Evolutionary conservation across 2,329 filamentous ascomycete genomes (phyloP).

Genomic region (Capronia epimyces): DNA sequence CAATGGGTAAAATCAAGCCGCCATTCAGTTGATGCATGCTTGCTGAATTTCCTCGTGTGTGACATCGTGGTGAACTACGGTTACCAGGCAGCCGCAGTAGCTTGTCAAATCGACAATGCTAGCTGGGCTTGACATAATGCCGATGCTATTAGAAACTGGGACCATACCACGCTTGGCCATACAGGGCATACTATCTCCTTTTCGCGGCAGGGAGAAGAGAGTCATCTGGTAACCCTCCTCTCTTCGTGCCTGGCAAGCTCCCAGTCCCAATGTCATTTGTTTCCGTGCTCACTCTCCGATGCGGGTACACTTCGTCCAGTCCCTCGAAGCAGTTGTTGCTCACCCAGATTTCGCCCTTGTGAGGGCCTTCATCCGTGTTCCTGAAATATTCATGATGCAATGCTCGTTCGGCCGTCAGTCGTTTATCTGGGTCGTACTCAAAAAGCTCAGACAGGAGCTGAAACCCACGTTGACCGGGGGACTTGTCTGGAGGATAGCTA

Average conservation of each 20-base stretch:
- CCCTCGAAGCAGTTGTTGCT: constrained; percentile 87
- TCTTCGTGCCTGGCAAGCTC: constrained; percentile 84
- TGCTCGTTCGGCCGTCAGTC: constrained; percentile 80
- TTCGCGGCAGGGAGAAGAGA: constrained; percentile 24
- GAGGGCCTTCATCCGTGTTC: constrained; percentile 46
- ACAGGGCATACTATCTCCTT: constrained; percentile 21
- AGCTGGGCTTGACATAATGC: no score
- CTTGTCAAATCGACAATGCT: no score
- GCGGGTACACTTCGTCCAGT: constrained; percentile 79
- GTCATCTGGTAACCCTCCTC: constrained; percentile 80
- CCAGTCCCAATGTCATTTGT: constrained; percentile 92
- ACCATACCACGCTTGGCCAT: neutral
- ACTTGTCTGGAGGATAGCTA: constrained; percentile 49
- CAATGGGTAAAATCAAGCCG: neutral
- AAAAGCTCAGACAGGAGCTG: constrained; percentile 74
- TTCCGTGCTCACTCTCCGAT: constrained; percentile 83
- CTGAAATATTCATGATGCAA: constrained; percentile 87
- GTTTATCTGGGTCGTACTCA: constrained; percentile 86
- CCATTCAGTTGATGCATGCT: no score
- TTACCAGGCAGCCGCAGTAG: no score
- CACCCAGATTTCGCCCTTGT: constrained; percentile 41
- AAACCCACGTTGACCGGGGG: constrained; percentile 70
- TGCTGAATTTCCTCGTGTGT: no score
- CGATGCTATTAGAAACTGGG: no score
- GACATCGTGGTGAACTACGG: no score